Percentiles rank a stretch among this genome's conserved stretches.
phyloP scores from a whole-genome alignment of 768 basidiomycete genomes.

The Suillus discolor region DNA sequence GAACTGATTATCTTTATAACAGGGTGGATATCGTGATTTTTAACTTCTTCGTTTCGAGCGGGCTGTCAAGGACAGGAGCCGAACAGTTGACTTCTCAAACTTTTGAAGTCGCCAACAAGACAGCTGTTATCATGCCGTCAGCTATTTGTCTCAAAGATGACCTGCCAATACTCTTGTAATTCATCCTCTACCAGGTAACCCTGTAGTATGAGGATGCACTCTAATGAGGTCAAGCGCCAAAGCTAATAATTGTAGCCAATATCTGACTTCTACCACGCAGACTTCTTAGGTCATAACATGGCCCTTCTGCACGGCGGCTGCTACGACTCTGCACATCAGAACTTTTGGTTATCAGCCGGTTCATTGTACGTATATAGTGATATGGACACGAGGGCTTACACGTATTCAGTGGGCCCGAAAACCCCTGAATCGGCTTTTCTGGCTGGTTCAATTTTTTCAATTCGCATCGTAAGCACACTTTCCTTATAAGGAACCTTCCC shows the following conservation, averaged over 20 bases:
- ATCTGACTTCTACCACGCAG: neutral
- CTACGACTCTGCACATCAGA: neutral
- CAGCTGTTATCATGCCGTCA: neutral
- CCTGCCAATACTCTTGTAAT: neutral
- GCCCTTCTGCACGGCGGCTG: neutral
- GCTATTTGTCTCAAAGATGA: neutral
- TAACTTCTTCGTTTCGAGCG: neutral
- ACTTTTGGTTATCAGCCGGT: neutral
- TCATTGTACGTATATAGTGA: neutral
- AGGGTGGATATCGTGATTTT: neutral
- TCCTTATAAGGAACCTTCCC: neutral
- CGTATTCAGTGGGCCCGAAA: neutral
- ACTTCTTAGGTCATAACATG: neutral
- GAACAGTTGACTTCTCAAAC: neutral
- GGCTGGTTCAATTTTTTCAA: neutral
- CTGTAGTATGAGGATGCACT: neutral
- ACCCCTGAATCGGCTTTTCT: neutral
- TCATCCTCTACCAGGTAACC: neutral
- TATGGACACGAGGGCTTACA: neutral
- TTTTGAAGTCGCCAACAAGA: neutral
- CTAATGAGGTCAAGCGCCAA: neutral
- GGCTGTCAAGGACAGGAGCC: neutral
- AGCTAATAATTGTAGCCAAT: neutral
- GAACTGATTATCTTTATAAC: neutral
- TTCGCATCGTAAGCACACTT: neutral